Evolutionary conservation across 2,329 filamentous ascomycete genomes (phyloP).

Genomic region (Trichoderma brevicompactum): DNA sequence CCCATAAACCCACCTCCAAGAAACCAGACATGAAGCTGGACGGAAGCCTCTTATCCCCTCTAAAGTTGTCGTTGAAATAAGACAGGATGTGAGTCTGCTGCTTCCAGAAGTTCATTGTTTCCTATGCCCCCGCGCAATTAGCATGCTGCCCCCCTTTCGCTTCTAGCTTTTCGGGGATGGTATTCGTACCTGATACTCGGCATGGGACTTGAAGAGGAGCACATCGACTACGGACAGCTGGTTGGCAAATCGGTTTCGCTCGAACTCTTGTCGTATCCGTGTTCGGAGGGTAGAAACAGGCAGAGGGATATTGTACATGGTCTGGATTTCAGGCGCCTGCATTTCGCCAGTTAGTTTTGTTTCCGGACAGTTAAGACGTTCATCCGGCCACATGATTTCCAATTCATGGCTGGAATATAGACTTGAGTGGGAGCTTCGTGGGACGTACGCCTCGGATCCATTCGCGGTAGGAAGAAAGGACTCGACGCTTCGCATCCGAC

Average conservation of each 20-base stretch:
- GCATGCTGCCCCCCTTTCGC: background rate
- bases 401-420: background rate
- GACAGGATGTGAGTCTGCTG: constrained; percentile 94
- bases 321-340: constrained; percentile 94
- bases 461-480: constrained; percentile 87
- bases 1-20: constrained; percentile 73
- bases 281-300: constrained; percentile 87
- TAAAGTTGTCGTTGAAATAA: constrained; percentile 84
- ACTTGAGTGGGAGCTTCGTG: constrained; percentile 11
- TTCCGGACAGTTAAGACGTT: background rate
- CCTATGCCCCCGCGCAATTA: constrained; percentile 55
- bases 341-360: constrained; percentile 25
- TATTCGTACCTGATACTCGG: constrained; percentile 82
- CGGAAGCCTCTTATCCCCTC: constrained; percentile 79
- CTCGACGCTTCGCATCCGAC: constrained; percentile 84
- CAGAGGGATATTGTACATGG: constrained; percentile 92
- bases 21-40: constrained; percentile 93
- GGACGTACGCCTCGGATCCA: constrained; percentile 92
- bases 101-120: constrained; percentile 99
- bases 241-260: constrained; percentile 90
- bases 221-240: constrained; percentile 89
- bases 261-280: constrained; percentile 95
- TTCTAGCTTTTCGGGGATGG: background rate
- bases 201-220: constrained; percentile 85
- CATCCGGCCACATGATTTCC: background rate